These are phyloP conservation scores for Aspergillus luchuensis DNA, from an alignment of 2,329 filamentous ascomycete species.

Conservation along the genomic window DNA sequence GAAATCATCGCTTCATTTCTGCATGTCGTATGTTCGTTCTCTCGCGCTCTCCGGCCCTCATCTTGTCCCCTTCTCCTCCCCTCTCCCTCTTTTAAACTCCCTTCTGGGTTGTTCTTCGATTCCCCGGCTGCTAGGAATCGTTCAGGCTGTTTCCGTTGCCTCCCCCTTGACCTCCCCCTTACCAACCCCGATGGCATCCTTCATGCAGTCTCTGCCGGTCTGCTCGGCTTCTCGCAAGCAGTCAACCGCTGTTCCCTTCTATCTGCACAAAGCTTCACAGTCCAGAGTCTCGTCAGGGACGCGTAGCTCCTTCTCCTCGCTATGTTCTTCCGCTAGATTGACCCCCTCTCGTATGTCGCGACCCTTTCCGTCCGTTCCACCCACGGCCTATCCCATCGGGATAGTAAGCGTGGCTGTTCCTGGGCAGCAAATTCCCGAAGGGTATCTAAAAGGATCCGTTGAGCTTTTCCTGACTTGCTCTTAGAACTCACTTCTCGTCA, in stretches of 20 bases:
- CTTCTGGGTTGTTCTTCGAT: constrained; percentile 4
- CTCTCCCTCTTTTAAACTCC: constrained; percentile 1
- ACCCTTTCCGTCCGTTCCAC: constrained; percentile 14
- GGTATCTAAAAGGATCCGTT: background rate
- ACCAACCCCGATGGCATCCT: constrained; percentile 35
- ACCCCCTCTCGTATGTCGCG: constrained; percentile 34
- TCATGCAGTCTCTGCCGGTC: constrained; percentile 34
- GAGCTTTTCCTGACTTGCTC: constrained; percentile 15
- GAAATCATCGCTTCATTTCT: constrained; percentile 25
- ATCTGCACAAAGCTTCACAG: constrained; percentile 28
- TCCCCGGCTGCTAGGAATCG: background rate
- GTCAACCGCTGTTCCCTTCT: constrained; percentile 32
- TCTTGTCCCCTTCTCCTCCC: constrained; percentile 3
- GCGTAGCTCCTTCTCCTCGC: constrained; percentile 34
- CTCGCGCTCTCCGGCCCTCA: constrained; percentile 11
- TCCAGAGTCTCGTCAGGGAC: constrained; percentile 33
- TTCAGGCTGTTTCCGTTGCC: background rate
- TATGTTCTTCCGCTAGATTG: constrained; percentile 31
- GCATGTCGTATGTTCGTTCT: constrained; percentile 15
- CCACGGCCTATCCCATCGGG: constrained; percentile 1
- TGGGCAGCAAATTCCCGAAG: background rate
- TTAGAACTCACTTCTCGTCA: constrained; percentile 28
- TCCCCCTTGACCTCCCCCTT: constrained; percentile 6
- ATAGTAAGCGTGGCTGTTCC: constrained; percentile 4
- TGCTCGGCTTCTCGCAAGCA: constrained; percentile 40